phyloP scores from a whole-genome alignment of 1,284 basidiomycete genomes.

The Tilletia caries region DNA sequence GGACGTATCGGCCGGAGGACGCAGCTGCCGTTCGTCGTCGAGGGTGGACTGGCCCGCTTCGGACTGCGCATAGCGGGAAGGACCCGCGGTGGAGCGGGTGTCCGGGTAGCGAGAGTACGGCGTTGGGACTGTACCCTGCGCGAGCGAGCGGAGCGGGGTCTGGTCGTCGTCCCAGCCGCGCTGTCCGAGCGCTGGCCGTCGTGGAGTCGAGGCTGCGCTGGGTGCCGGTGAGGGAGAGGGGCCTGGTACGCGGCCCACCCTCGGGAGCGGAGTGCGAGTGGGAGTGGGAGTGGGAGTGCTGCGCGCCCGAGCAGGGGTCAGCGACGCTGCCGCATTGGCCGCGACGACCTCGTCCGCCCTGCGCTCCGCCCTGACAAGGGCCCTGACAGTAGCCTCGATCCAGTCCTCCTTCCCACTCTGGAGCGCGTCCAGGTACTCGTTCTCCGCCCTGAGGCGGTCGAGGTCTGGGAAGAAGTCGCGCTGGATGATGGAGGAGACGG shows the following conservation, averaged over 20 bases:
- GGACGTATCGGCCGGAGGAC: conserved; percentile 7
- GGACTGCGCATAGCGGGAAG: not conserved
- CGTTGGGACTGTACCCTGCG: not conserved
- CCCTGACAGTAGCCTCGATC: conserved; percentile 7
- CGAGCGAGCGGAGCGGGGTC: not conserved
- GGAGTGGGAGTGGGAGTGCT: not conserved
- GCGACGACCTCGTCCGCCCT: not conserved
- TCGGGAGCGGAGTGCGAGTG: not conserved
- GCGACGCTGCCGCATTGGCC: not conserved
- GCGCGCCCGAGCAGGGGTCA: not conserved
- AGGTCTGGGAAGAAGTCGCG: conserved; percentile 86
- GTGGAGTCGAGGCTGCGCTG: not conserved
- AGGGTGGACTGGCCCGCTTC: not conserved
- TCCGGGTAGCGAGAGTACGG: conserved; percentile 14
- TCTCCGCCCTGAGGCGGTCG: conserved; percentile 40
- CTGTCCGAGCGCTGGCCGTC: not conserved
- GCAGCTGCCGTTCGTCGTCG: not conserved
- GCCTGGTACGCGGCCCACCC: not conserved
- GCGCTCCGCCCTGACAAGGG: conserved; percentile 13
- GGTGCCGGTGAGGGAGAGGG: too few species aligned
- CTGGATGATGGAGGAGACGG: conserved; percentile 87
- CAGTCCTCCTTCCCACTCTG: conserved; percentile 19
- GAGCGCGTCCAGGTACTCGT: conserved; percentile 45
- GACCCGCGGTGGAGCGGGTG: conserved; percentile 16
- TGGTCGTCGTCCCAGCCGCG: conserved; percentile 11